Conservation (phyloP, 768 basidiomycete species). For the Boletus coccyginus region DNA sequence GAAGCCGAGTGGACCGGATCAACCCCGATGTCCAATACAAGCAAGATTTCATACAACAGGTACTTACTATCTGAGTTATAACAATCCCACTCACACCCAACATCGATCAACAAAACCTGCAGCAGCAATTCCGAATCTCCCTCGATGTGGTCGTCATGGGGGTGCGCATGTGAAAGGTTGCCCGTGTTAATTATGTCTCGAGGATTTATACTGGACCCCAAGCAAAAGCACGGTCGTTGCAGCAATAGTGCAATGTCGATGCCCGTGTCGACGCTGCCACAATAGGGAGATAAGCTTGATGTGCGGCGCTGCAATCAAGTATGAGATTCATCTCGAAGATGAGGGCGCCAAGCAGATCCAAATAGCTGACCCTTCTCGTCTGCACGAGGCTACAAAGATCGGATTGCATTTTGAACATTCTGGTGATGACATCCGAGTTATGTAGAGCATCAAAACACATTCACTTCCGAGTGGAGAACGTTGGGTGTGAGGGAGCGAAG, state of each 20-base stretch:
- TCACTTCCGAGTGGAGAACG: no score
- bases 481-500: no score
- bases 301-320: constrained; percentile 44
- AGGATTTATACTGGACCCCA: constrained; percentile 71
- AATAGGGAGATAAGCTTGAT: no score
- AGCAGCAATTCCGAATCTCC: constrained; percentile 46
- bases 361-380: constrained; percentile 73
- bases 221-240: constrained; percentile 83
- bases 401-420: constrained; percentile 24
- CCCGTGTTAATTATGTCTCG: constrained; percentile 55
- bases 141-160: constrained; percentile 1
- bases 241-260: constrained; percentile 92
- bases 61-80: constrained; percentile 62
- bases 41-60: neutral
- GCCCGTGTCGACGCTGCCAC: constrained; percentile 84
- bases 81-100: constrained; percentile 84
- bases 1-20: neutral
- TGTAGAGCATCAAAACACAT: no score
- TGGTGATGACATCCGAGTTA: no score
- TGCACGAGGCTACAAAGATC: constrained; percentile 86
- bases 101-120: constrained; percentile 87
- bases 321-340: neutral
- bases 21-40: neutral
- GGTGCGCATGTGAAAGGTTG: constrained; percentile 40
- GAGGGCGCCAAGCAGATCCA: neutral